Conservation (phyloP, 1,284 basidiomycete genomes). For the Dichomitus squalens region DNA sequence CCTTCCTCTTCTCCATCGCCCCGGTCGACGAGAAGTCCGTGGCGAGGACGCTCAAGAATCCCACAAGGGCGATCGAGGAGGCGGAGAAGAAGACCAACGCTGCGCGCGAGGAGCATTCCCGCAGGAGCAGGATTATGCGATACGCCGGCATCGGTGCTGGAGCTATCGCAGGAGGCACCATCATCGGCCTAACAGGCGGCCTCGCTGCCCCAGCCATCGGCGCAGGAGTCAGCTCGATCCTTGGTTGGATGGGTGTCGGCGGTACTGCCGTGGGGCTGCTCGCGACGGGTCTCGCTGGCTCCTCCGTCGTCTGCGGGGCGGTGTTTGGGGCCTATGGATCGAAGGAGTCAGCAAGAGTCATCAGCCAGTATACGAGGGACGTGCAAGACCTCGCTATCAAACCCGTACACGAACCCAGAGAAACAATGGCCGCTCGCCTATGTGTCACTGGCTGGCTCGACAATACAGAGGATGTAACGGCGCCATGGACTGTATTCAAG, state of each 20-base stretch:
- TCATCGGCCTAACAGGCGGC: constrained; percentile 59
- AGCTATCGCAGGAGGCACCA: constrained; percentile 56
- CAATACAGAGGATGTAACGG: constrained; percentile 46
- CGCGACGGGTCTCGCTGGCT: constrained; percentile 56
- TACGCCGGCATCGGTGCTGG: constrained; percentile 53
- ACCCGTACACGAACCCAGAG: constrained; percentile 44
- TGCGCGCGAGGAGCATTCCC: constrained; percentile 45
- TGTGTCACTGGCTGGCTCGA: constrained; percentile 62
- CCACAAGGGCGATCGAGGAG: constrained; percentile 46
- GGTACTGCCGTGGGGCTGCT: constrained; percentile 56
- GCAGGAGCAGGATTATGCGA: constrained; percentile 44
- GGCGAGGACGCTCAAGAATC: constrained; percentile 51
- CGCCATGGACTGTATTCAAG: constrained; percentile 55
- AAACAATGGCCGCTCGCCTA: constrained; percentile 54
- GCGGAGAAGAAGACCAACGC: constrained; percentile 46
- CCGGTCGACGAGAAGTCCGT: constrained; percentile 48
- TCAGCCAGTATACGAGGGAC: constrained; percentile 53
- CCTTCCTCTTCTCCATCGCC: constrained; percentile 47
- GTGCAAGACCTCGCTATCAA: constrained; percentile 56
- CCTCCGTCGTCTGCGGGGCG: constrained; percentile 57
- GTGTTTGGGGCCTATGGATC: constrained; percentile 63
- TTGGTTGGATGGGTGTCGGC: constrained; percentile 55
- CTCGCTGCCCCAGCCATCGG: constrained; percentile 61
- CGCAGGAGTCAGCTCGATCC: constrained; percentile 50
- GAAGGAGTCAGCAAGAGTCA: constrained; percentile 48